These are phyloP conservation scores for Globisporangium camurandrum DNA, from an alignment of 352 stramenopile genomes.

Conservation along the genomic window DNA sequence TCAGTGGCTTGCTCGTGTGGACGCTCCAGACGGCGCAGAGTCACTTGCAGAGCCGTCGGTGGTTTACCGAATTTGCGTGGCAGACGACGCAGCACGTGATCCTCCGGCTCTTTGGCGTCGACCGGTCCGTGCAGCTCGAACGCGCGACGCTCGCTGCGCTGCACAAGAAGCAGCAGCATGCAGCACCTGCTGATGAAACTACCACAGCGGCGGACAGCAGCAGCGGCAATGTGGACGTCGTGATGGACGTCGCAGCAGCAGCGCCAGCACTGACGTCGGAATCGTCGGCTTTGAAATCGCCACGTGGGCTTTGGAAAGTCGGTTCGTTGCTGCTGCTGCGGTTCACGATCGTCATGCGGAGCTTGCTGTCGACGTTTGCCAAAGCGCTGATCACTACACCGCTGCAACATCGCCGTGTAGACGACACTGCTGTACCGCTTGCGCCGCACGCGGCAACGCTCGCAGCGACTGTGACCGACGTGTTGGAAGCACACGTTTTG, in stretches of 20 bases:
- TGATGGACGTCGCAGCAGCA: slow-evolving; percentile 4
- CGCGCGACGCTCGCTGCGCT: slow-evolving; percentile 50
- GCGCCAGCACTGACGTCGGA: not conserved
- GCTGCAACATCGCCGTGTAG: slow-evolving; percentile 54
- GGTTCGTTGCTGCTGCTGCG: slow-evolving; percentile 70
- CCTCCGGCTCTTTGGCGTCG: slow-evolving; percentile 57
- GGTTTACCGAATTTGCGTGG: slow-evolving; percentile 68
- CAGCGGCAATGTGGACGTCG: too few relatives aligned
- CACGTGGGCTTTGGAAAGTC: slow-evolving; percentile 67
- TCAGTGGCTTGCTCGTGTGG: slow-evolving; percentile 66
- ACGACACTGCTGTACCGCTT: slow-evolving; percentile 47
- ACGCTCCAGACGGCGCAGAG: slow-evolving; percentile 68
- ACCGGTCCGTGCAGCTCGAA: slow-evolving; percentile 67
- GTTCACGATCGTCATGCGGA: slow-evolving; percentile 66
- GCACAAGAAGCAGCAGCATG: slow-evolving; percentile 29
- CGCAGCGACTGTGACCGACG: slow-evolving; percentile 30
- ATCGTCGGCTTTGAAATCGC: not conserved
- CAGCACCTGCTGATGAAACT: slow-evolving; percentile 1
- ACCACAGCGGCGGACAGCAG: not conserved
- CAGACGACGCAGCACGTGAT: slow-evolving; percentile 49
- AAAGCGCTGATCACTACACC: slow-evolving; percentile 62
- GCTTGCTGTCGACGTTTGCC: slow-evolving; percentile 48
- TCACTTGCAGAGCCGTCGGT: slow-evolving; percentile 64
- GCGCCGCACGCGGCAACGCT: slow-evolving; percentile 50
- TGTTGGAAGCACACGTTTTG: slow-evolving; percentile 42